Evolutionary conservation across 352 stramenopile species (phyloP).

Genomic region (Pythium plurisporium): DNA sequence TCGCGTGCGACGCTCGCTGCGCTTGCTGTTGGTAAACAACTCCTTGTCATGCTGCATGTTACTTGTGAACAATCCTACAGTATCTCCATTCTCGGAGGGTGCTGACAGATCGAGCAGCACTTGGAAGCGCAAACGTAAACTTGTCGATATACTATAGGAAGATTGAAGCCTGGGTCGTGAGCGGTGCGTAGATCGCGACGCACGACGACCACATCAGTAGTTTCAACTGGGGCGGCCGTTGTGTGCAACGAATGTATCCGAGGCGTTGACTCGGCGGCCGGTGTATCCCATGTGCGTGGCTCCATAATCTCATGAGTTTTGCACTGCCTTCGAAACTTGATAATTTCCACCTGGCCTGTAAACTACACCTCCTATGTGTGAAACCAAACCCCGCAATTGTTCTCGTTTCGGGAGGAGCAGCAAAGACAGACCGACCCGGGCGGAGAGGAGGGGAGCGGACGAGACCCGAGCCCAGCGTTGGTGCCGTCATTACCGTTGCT

Average conservation of each 20-base stretch:
- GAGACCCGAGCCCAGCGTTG: background rate
- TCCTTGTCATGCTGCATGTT: too few species aligned
- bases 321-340: slow-evolving; percentile 16
- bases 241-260: background rate
- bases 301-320: slow-evolving; percentile 1
- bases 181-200: too few species aligned
- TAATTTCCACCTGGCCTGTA: slow-evolving; percentile 21
- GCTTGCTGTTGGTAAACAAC: background rate
- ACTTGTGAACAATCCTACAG: too few species aligned
- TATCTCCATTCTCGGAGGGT: too few species aligned
- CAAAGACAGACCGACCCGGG: background rate
- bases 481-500: slow-evolving; percentile 10
- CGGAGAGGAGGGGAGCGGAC: background rate
- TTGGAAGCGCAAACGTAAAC: too few species aligned
- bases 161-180: too few species aligned
- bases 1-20: background rate
- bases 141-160: too few species aligned
- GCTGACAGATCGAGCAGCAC: too few species aligned
- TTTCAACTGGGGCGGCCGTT: background rate
- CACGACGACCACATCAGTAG: background rate
- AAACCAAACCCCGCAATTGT: slow-evolving; percentile 14
- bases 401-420: slow-evolving; percentile 15
- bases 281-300: background rate
- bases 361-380: slow-evolving; percentile 7
- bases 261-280: too few species aligned